These are phyloP conservation scores for Spirogloea muscicola DNA, from an alignment of 139 green algal genomes.

Conservation along the genomic window DNA sequence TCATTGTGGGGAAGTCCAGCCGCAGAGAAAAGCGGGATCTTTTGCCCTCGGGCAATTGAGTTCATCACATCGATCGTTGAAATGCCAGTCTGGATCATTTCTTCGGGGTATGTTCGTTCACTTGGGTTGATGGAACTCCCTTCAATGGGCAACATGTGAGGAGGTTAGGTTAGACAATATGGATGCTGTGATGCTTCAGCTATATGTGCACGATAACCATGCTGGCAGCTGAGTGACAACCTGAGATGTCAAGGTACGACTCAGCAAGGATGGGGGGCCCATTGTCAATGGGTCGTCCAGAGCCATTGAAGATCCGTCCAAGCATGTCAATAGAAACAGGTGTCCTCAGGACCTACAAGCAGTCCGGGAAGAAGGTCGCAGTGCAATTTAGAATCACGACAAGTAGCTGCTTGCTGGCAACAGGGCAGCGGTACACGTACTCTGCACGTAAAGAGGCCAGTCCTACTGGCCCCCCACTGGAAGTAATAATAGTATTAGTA, in stretches of 20 bases:
- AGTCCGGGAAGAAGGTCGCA: too few relatives aligned
- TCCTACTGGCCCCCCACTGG: too few relatives aligned
- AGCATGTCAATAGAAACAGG: slow-evolving; percentile 96
- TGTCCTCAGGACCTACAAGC: slow-evolving; percentile 81
- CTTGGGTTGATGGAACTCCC: slow-evolving; percentile 91
- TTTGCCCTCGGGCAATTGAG: slow-evolving; percentile 97
- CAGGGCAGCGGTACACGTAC: too few relatives aligned
- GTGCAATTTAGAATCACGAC: too few relatives aligned
- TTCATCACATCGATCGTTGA: slow-evolving; percentile 99
- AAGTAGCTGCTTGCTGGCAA: too few relatives aligned
- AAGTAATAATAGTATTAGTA: too few relatives aligned
- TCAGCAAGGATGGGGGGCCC: slow-evolving; percentile 92
- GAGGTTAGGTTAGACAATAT: too few relatives aligned
- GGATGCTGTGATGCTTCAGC: too few relatives aligned
- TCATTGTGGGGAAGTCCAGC: slow-evolving; percentile 96
- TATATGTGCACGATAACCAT: too few relatives aligned
- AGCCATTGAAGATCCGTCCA: slow-evolving; percentile 97
- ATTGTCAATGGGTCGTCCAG: slow-evolving; percentile 94
- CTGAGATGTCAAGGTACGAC: slow-evolving; percentile 86
- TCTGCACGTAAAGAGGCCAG: too few relatives aligned
- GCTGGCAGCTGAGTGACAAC: too few relatives aligned
- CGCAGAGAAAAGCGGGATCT: slow-evolving; percentile 99
- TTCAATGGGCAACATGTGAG: too few relatives aligned
- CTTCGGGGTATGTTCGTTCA: slow-evolving; percentile 99
- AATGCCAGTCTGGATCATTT: slow-evolving; percentile 99